phyloP scores from a whole-genome alignment of 1,139 yeast species.

The Pichia sp. region DNA sequence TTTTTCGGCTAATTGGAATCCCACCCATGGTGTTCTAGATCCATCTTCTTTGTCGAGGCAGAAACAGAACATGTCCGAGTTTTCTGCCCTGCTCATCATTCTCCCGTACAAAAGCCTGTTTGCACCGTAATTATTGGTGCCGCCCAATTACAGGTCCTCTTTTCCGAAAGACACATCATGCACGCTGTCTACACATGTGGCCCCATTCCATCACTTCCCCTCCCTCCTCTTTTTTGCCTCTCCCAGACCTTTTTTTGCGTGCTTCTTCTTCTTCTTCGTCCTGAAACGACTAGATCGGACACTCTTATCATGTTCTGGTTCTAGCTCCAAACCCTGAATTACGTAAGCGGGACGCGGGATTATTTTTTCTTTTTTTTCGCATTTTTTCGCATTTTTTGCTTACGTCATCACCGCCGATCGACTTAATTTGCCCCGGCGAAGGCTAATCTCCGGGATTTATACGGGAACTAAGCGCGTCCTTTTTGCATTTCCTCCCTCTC shows the following conservation, averaged over 20 bases:
- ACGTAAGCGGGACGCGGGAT: not conserved
- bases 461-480: not conserved
- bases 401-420: not conserved
- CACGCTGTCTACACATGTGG: too few species aligned
- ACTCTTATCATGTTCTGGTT: not conserved
- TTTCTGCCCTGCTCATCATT: not conserved
- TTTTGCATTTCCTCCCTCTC: not conserved
- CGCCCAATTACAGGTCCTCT: not conserved
- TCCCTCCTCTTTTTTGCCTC: not conserved
- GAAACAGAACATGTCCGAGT: constrained; percentile 5
- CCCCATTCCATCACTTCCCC: not conserved
- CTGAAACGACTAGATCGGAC: not conserved
- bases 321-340: not conserved
- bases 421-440: not conserved
- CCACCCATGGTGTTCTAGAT: not conserved
- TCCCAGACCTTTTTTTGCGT: not conserved
- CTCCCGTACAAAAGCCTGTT: not conserved
- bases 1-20: not conserved
- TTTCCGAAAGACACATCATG: too few species aligned
- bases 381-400: not conserved
- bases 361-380: too few species aligned
- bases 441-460: not conserved
- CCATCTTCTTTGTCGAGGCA: not conserved
- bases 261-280: not conserved
- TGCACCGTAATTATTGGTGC: not conserved